Percentiles rank a stretch among this genome's conserved stretches.
These are phyloP conservation scores for Crotalaria pallida DNA, from an alignment of 306 rosid genomes.

Conservation along the genomic window DNA sequence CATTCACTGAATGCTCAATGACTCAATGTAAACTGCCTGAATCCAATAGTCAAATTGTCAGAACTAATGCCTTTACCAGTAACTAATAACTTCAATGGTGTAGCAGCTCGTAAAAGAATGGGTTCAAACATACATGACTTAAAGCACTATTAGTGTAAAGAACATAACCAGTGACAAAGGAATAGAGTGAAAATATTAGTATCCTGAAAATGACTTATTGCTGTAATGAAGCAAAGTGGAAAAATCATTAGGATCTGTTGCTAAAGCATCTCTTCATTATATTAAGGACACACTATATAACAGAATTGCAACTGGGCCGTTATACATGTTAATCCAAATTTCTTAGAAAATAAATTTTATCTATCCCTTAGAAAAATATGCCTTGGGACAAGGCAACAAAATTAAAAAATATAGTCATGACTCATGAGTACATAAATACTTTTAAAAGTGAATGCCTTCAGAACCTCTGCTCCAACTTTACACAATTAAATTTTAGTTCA, in stretches of 20 bases:
- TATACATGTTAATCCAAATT: not conserved
- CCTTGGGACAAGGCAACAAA: not conserved
- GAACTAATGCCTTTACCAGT: not conserved
- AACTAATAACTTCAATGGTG: not conserved
- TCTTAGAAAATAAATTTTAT: not conserved
- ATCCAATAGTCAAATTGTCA: not conserved
- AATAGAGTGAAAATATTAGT: not conserved
- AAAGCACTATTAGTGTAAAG: not conserved
- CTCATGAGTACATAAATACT: not conserved
- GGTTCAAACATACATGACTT: not conserved
- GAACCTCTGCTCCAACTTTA: not conserved
- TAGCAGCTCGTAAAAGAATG: not conserved
- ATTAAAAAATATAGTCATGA: not conserved
- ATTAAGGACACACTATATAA: not conserved
- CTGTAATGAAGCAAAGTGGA: not conserved
- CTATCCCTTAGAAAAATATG: not conserved
- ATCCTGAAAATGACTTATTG: not conserved
- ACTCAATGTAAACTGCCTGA: not conserved
- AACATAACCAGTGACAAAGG: not conserved
- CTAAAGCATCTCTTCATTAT: not conserved
- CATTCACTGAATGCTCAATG: not conserved
- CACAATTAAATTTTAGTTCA: not conserved
- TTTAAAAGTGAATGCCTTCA: not conserved
- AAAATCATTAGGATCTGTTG: not conserved
- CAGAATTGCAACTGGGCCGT: not conserved